Conservation (phyloP, 75 land plant species). For the Chamaecyparis obtusa region DNA sequence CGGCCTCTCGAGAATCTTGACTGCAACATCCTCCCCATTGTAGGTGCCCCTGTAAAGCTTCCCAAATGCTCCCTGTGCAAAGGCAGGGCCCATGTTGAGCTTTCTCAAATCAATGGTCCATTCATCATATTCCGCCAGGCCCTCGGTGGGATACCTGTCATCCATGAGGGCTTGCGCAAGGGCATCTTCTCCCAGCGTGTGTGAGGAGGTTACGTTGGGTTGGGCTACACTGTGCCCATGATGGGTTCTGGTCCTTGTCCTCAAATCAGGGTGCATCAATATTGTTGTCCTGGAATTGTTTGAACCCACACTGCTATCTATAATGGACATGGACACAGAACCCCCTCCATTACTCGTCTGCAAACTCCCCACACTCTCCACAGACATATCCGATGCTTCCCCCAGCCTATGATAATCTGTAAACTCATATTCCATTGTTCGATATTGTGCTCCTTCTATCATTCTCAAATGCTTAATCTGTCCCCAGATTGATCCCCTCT, state of each 20-base stretch:
- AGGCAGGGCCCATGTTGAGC: constrained; percentile 63
- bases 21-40: constrained; percentile 79
- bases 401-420: constrained; percentile 43
- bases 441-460: constrained; percentile 1
- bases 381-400: constrained; percentile 57
- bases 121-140: constrained; percentile 65
- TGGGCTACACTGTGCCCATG: constrained; percentile 48
- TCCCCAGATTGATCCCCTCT: neutral
- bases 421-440: constrained; percentile 11
- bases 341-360: constrained; percentile 65
- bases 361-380: constrained; percentile 49
- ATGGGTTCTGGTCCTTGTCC: constrained; percentile 19
- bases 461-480: neutral
- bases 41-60: constrained; percentile 77
- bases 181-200: constrained; percentile 53
- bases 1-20: constrained; percentile 80
- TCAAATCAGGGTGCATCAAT: constrained; percentile 48
- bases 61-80: constrained; percentile 71
- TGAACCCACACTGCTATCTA: constrained; percentile 61
- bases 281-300: constrained; percentile 58
- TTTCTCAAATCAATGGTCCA: constrained; percentile 71
- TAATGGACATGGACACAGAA: constrained; percentile 47
- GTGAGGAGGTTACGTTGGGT: constrained; percentile 31
- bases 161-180: constrained; percentile 71
- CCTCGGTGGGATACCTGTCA: constrained; percentile 45